Conservation (phyloP, 1,284 basidiomycete genomes). For the Porphyrellus sp. region DNA sequence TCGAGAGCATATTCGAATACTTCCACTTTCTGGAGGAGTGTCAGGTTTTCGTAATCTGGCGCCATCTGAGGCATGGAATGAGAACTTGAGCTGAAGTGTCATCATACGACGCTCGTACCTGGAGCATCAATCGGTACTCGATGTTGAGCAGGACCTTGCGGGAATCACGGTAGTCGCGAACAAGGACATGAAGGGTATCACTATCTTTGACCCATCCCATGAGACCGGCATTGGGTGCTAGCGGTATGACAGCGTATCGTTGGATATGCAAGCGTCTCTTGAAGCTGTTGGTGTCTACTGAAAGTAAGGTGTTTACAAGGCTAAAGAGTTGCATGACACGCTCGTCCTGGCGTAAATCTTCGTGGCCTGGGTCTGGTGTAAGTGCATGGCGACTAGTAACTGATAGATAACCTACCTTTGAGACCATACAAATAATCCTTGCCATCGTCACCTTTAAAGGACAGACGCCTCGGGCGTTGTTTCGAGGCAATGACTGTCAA, state of each 20-base stretch:
- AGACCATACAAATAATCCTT: constrained; percentile 91
- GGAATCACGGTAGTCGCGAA: constrained; percentile 93
- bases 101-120: constrained; percentile 48
- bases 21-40: constrained; percentile 96
- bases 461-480: constrained; percentile 90
- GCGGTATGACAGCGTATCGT: constrained; percentile 89
- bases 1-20: constrained; percentile 99
- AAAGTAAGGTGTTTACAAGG: constrained; percentile 92
- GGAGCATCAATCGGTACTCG: constrained; percentile 97
- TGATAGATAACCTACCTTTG: constrained; percentile 59
- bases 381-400: background rate
- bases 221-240: constrained; percentile 95
- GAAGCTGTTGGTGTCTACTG: constrained; percentile 92
- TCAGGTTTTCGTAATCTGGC: constrained; percentile 95
- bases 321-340: constrained; percentile 99
- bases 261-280: constrained; percentile 96
- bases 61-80: constrained; percentile 72
- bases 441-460: constrained; percentile 89
- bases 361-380: constrained; percentile 65
- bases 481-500: constrained; percentile 96
- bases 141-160: constrained; percentile 97
- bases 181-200: constrained; percentile 97
- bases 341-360: constrained; percentile 98
- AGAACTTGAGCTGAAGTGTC: constrained; percentile 4
- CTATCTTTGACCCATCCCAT: constrained; percentile 96